Conservation (phyloP, 2,329 filamentous ascomycete species). For the Paecilomyces sp. region DNA sequence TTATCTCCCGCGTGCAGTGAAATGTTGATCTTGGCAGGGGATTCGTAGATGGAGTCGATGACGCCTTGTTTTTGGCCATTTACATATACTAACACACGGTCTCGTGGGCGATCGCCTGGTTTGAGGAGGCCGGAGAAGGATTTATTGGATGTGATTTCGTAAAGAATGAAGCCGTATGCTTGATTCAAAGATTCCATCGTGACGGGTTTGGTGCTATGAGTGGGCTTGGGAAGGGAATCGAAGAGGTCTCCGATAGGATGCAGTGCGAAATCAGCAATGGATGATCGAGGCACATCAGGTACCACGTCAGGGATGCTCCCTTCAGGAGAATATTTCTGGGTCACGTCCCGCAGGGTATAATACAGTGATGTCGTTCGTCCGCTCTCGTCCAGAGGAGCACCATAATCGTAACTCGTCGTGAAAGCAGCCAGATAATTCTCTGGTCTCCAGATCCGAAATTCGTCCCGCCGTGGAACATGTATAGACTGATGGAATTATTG, state of each 20-base stretch:
- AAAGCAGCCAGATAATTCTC: conserved; percentile 31
- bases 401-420: conserved; percentile 47
- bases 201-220: conserved; percentile 20
- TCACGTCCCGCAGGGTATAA: conserved; percentile 19
- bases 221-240: conserved; percentile 8
- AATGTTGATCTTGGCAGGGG: conserved; percentile 32
- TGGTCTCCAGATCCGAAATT: conserved; percentile 41
- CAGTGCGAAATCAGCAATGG: not conserved
- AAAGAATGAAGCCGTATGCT: conserved; percentile 39
- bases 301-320: conserved; percentile 1
- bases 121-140: conserved; percentile 25
- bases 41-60: conserved; percentile 40
- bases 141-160: conserved; percentile 28
- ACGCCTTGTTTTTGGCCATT: conserved; percentile 37
- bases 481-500: conserved; percentile 42
- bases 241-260: conserved; percentile 1
- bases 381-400: conserved; percentile 44
- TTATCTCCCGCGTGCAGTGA: conserved; percentile 32
- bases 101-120: conserved; percentile 39
- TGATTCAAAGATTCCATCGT: conserved; percentile 43
- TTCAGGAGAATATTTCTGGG: not conserved
- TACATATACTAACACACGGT: conserved; percentile 44
- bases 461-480: conserved; percentile 49
- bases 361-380: conserved; percentile 42
- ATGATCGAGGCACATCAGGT: not conserved